Conservation (phyloP, 768 basidiomycete species). For the Phlegmacium glaucopus region DNA sequence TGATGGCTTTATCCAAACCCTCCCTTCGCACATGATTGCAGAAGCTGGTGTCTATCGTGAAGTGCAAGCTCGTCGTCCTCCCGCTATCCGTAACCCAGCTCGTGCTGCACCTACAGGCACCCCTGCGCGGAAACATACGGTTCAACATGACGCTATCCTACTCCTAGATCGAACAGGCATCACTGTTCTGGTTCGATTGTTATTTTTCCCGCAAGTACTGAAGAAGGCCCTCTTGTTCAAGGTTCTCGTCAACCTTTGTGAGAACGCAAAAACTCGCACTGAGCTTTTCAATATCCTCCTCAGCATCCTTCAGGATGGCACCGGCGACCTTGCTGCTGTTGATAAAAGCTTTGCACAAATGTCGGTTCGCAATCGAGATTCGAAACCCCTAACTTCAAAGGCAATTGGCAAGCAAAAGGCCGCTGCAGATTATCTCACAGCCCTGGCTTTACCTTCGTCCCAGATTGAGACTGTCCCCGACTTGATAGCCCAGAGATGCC, state of each 20-base stretch:
- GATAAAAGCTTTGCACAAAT: constrained; percentile 94
- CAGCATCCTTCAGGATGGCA: constrained; percentile 92
- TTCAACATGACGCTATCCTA: constrained; percentile 84
- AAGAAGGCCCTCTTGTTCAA: constrained; percentile 84
- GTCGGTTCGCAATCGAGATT: constrained; percentile 57
- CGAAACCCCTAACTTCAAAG: constrained; percentile 52
- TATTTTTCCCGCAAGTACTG: constrained; percentile 95
- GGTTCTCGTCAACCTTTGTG: constrained; percentile 92
- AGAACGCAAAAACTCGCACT: constrained; percentile 86
- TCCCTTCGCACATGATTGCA: constrained; percentile 84
- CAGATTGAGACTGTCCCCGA: constrained; percentile 86
- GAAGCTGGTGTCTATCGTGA: constrained; percentile 74
- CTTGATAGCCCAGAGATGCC: constrained; percentile 88
- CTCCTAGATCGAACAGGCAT: constrained; percentile 89
- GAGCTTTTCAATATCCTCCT: constrained; percentile 94
- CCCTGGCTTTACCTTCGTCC: constrained; percentile 46
- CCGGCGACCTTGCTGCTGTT: constrained; percentile 86
- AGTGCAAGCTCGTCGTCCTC: constrained; percentile 29
- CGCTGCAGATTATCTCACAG: constrained; percentile 46
- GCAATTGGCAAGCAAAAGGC: constrained; percentile 69
- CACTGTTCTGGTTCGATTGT: constrained; percentile 82
- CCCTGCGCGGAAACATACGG: constrained; percentile 45
- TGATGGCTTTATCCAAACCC: constrained; percentile 75
- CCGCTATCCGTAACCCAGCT: constrained; percentile 26
- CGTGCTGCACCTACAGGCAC: constrained; percentile 24